Evolutionary conservation across 2,329 filamentous ascomycete genomes (phyloP), one percentile per base, ranked within the genome.

Genomic region (Colletotrichum tamarilloi): DNA sequence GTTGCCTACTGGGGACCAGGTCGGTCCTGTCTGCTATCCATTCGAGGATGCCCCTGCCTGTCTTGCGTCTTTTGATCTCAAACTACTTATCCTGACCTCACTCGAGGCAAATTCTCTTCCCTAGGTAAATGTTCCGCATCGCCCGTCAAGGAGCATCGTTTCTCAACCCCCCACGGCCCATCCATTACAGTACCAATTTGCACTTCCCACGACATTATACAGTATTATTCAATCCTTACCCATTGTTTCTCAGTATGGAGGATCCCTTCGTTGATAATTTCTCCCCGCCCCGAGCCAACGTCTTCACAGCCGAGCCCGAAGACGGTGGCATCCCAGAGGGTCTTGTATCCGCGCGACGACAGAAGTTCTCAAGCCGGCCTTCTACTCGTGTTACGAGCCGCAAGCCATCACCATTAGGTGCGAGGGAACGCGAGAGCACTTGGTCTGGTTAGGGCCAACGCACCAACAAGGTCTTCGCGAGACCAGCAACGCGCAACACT

Each of bases 301-400:
- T 63, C 22, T 46, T 62, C 46, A 38, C 71, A 52, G 14, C 53
- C 56, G 56, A 65, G 57, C 60, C 74, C 59, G 73, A 67, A 60
- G 67, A 66, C 76, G 73, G 70, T 75, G 24, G 77, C 83, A 65
- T 74, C 78, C 80, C 46, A 75, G 57, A 70, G 49, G 81, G 81
- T 53, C 81, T 80, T 56, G 80, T 84, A 12, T 77, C 78, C 16
- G 80, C 80, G 19, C 82, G 80, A 59, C 75, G 81, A 71, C 77
- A 75, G 38, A 78, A 79, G 69, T 77, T 85, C 58, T 77, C 58
- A 16, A 65, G 46, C 42, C 65, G 53, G 9, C 35, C 49, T 16
- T 58, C 56, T 5, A 19, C 56, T 59, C 30, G 59, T 55, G 22
- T 38, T 24, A 6, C 32, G 6, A 60, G 28, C 49, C 56, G 60